phyloP scores from a whole-genome alignment of 306 rosid genomes.

The Chamaecrista fasciculata region DNA sequence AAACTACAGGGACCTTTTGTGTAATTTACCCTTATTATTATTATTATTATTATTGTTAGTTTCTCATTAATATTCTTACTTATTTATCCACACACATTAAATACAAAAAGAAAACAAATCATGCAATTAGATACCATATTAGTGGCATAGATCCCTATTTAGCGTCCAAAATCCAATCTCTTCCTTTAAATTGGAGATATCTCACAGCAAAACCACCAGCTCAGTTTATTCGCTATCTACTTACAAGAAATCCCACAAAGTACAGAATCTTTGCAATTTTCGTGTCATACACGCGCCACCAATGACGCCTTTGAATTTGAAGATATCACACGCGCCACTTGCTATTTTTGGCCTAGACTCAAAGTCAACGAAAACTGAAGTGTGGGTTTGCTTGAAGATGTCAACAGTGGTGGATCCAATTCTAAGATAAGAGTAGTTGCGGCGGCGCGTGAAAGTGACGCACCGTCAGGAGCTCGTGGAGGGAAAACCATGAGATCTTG shows the following conservation, averaged over 20 bases:
- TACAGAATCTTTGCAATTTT: conserved; percentile 26
- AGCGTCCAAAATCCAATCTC: neutral
- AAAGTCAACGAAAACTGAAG: too few relatives aligned
- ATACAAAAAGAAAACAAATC: neutral
- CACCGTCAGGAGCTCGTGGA: neutral
- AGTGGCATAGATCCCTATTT: conserved; percentile 2
- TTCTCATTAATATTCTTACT: too few relatives aligned
- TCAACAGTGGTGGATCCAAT: neutral
- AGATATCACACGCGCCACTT: too few relatives aligned
- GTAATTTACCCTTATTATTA: too few relatives aligned
- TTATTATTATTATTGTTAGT: too few relatives aligned
- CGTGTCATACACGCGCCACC: conserved; percentile 30
- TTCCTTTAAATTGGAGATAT: conserved; percentile 20
- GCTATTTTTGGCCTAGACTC: too few relatives aligned
- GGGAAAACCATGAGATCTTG: conserved; percentile 13
- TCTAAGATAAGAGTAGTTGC: too few relatives aligned
- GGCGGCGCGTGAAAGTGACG: conserved; percentile 17
- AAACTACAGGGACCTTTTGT: too few relatives aligned
- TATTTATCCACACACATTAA: neutral
- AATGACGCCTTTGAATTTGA: too few relatives aligned
- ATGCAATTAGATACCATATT: neutral
- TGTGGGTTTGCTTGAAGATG: too few relatives aligned
- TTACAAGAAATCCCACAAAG: conserved; percentile 45
- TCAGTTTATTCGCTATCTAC: conserved; percentile 47
- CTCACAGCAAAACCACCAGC: conserved; percentile 35